A percentile compares a stretch with the other conserved stretches of the same genome.
Evolutionary conservation across 192 early-diverging fungal species (phyloP).

Genomic region (Bifiguratus adelaidae): DNA sequence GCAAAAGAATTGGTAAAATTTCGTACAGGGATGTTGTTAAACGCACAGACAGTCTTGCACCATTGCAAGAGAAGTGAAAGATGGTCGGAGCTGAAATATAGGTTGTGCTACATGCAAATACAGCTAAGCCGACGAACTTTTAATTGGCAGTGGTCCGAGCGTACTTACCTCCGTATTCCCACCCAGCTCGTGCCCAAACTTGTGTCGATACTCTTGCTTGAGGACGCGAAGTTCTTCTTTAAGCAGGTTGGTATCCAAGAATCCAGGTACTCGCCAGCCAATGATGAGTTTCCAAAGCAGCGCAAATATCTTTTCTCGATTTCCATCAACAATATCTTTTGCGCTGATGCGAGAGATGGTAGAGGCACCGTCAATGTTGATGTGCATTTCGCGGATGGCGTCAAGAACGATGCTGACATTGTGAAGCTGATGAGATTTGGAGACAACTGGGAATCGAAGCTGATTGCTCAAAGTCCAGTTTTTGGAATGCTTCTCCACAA

Average conservation of each 20-base stretch:
- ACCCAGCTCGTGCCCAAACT: conserved; percentile 13
- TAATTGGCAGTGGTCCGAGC: background rate
- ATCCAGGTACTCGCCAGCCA: conserved; percentile 21
- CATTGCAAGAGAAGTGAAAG: conserved; percentile 18
- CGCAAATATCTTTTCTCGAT: conserved; percentile 27
- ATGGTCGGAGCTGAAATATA: conserved; percentile 23
- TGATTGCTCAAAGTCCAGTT: conserved; percentile 15
- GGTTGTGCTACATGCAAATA: conserved; percentile 12
- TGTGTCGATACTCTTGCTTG: conserved; percentile 8
- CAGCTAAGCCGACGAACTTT: background rate
- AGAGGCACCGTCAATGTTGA: conserved; percentile 16
- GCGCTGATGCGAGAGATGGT: conserved; percentile 12
- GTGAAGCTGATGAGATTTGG: conserved; percentile 24
- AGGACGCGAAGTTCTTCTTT: conserved; percentile 14
- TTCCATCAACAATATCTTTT: conserved; percentile 23
- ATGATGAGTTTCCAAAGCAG: conserved; percentile 25
- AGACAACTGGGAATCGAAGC: conserved; percentile 22
- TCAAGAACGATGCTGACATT: conserved; percentile 19
- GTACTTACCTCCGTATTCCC: conserved; percentile 18
- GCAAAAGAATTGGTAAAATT: conserved; percentile 28
- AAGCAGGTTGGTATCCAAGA: conserved; percentile 16
- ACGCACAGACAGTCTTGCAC: conserved; percentile 24
- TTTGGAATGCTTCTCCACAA: conserved; percentile 14
- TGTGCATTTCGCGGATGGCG: conserved; percentile 9
- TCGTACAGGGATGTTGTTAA: conserved; percentile 15